phyloP scores from a whole-genome alignment of 225 moss, liverwort and hornwort species.

The Pseudoscleropodium purum region DNA sequence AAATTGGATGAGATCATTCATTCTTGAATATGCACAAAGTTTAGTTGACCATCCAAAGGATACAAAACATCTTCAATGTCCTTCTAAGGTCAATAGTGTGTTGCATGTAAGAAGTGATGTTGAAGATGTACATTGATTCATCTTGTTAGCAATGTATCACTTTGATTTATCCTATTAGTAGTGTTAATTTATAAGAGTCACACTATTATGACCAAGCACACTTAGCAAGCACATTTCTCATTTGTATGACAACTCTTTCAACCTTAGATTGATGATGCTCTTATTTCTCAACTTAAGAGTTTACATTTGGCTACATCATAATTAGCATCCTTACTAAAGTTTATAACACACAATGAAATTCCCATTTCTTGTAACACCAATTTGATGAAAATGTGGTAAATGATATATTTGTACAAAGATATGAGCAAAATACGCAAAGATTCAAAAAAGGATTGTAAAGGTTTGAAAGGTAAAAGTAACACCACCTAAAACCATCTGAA shows the following conservation, averaged over 20 bases:
- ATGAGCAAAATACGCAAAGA: not conserved
- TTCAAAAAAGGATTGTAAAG: not conserved
- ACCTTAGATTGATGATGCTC: not conserved
- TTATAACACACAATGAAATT: not conserved
- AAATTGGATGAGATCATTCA: not conserved
- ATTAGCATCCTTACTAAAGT: not conserved
- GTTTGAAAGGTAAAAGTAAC: not conserved
- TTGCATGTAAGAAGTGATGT: not conserved
- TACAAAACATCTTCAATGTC: accelerated
- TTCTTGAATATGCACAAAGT: not conserved
- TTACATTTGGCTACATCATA: accelerated
- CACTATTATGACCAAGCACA: not conserved
- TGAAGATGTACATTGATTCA: no score
- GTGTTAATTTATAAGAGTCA: not conserved
- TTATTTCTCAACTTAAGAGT: not conserved
- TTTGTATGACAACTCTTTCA: not conserved
- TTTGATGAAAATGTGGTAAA: not conserved
- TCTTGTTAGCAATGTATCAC: not conserved
- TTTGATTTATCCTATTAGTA: not conserved
- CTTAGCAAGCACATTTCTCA: not conserved
- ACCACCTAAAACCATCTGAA: not conserved
- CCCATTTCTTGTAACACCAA: not conserved
- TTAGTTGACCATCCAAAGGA: accelerated
- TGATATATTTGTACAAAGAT: not conserved
- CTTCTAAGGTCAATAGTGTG: not conserved